Evolutionary conservation across 108 stramenopile genomes (phyloP).

Genomic region (Stephanodiscus triporus): DNA sequence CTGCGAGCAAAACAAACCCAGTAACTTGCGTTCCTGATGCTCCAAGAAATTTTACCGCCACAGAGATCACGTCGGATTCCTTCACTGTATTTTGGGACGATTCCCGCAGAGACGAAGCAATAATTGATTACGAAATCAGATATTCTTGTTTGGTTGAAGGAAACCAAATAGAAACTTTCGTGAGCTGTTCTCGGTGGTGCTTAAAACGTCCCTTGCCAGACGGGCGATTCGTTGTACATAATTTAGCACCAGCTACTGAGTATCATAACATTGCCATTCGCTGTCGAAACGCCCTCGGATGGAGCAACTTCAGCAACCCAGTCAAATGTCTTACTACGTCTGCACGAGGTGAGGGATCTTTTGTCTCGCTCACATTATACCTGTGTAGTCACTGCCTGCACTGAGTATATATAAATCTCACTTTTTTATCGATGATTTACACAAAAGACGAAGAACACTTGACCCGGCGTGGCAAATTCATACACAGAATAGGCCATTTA

Average conservation of each 20-base stretch:
- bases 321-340: constrained; percentile 19
- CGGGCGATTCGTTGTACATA: constrained; percentile 17
- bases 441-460: constrained; percentile 16
- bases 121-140: constrained; percentile 29
- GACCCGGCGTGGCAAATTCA: constrained; percentile 26
- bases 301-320: constrained; percentile 35
- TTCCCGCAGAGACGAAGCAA: not conserved
- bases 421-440: not conserved
- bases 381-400: not conserved
- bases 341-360: constrained; percentile 20
- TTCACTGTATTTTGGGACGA: constrained; percentile 5
- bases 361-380: not conserved
- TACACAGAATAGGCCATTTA: constrained; percentile 30
- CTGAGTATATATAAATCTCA: not conserved
- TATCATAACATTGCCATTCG: constrained; percentile 32
- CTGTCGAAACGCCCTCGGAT: constrained; percentile 31
- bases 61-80: constrained; percentile 1
- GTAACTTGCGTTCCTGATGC: constrained; percentile 8
- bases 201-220: constrained; percentile 26
- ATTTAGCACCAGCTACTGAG: constrained; percentile 20
- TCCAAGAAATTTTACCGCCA: constrained; percentile 11
- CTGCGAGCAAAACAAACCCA: not conserved
- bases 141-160: constrained; percentile 7
- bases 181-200: constrained; percentile 36
- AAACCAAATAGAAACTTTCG: not conserved